Base-by-base conservation (phyloP, 2,329 filamentous ascomycete genomes). In the Lecanicillium sp. region DNA sequence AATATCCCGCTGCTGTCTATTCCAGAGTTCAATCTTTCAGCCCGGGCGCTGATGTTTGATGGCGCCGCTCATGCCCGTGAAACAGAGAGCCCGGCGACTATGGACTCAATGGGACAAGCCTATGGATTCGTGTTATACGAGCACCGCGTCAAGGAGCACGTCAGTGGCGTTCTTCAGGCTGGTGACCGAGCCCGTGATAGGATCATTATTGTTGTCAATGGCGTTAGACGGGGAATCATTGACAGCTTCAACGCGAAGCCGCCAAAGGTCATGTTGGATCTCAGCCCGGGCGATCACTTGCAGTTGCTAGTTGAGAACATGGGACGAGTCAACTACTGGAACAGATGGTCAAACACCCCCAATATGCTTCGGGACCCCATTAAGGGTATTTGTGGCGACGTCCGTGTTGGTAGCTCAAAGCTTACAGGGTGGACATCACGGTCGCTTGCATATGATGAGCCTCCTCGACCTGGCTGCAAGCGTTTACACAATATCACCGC, bases 291-390 rank as follows among this genome's bases (percentile, higher is more conserved):
- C 8, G 70, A 73, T 52, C 62, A 56, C 27, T 50, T 75, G 5
- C 60, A 67, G 50, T 62, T 75, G 0, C 56, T 76, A 3, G 67
- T 75, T 2, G 73, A 77, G 56, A 76, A 76, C 42, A 62, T 76
- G 20, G 73, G 73, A 2, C 64, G 73, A 2, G 69, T 74, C 1
- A 68, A 75, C 52, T 74, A 71, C 51, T 64, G 64, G 41, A 64
- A 66, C 1, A 55, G 59, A 5, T 35, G 32, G 32, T 35, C 32
- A 6, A 35, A 35, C n/a, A 35, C 32, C 12, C 32, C 32, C 7
- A 35, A 35, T 15, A 35, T 35, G 32, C 60, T 73, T 9, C 59
- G 60, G 5, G 71, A 77, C 36, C 73, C 67, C 19, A 60, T 58
- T 15, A 76, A 76, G 52, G 73, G 73, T 2, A 67, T 76, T 14